phyloP scores from a whole-genome alignment of 768 basidiomycete species.

The Leccinellum rugosiceps region DNA sequence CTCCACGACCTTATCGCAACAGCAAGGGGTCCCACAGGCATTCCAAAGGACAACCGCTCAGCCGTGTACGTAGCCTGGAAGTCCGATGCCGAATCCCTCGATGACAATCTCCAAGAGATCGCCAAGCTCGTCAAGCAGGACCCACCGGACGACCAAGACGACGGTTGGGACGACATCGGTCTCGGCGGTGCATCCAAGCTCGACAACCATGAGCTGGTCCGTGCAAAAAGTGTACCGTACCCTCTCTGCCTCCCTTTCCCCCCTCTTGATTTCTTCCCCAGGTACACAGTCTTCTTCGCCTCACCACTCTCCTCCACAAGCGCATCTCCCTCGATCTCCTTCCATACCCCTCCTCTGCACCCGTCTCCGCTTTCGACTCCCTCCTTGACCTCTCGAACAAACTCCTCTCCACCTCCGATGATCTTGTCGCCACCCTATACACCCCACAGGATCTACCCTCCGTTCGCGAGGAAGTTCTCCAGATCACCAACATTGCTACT shows the following conservation, averaged over 20 bases:
- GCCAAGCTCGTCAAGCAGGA: slow-evolving; percentile 47
- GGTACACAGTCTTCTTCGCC: slow-evolving; percentile 59
- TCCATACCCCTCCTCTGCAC: slow-evolving; percentile 26
- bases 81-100: slow-evolving; percentile 52
- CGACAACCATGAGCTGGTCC: slow-evolving; percentile 47
- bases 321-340: slow-evolving; percentile 54
- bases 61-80: slow-evolving; percentile 55
- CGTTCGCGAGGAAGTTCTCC: slow-evolving; percentile 38
- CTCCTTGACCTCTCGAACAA: slow-evolving; percentile 49
- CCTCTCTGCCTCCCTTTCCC: neutral
- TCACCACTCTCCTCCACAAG: slow-evolving; percentile 61
- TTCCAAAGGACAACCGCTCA: slow-evolving; percentile 54
- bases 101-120: slow-evolving; percentile 60
- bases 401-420: slow-evolving; percentile 57
- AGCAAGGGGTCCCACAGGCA: slow-evolving; percentile 42
- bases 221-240: slow-evolving; percentile 53
- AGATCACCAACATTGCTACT: slow-evolving; percentile 37
- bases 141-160: slow-evolving; percentile 27
- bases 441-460: slow-evolving; percentile 51
- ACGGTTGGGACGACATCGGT: slow-evolving; percentile 64
- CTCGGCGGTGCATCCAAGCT: slow-evolving; percentile 46
- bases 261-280: slow-evolving; percentile 25
- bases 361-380: slow-evolving; percentile 42
- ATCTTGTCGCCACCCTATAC: slow-evolving; percentile 65
- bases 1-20: slow-evolving; percentile 59